Conservation (phyloP, 169 alveolate genomes). For the Plasmodium inui region DNA sequence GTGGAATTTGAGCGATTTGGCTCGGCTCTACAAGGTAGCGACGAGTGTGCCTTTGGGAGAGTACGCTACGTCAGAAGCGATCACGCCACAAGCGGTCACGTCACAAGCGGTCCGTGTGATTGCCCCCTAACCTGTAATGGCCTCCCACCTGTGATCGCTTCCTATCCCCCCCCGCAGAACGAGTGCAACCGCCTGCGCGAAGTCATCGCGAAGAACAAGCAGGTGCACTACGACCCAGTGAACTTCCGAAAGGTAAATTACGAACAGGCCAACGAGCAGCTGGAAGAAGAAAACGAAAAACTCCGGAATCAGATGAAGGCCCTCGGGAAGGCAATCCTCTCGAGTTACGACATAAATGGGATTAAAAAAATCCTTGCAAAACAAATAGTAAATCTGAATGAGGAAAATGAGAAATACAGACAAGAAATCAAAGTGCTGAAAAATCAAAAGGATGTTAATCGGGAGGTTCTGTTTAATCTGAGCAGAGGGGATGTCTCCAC, state of each 20-base stretch:
- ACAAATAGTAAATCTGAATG: conserved; percentile 35
- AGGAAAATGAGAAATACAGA: conserved; percentile 55
- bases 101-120: no score
- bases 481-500: conserved; percentile 39
- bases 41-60: no score
- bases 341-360: conserved; percentile 42
- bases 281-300: conserved; percentile 55
- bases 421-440: conserved; percentile 25
- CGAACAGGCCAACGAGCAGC: conserved; percentile 17
- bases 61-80: no score
- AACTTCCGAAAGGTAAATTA: background rate
- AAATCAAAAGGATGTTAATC: conserved; percentile 15
- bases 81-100: no score
- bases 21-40: conserved; percentile 43
- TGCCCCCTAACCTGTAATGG: no score
- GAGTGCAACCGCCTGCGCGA: conserved; percentile 59
- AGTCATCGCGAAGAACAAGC: background rate
- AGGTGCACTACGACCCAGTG: background rate
- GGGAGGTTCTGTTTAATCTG: conserved; percentile 19
- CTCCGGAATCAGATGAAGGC: conserved; percentile 24
- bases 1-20: conserved; percentile 10
- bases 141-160: background rate
- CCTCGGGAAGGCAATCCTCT: conserved; percentile 40
- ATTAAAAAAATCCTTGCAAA: conserved; percentile 28
- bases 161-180: conserved; percentile 3